These are phyloP conservation scores for Pinus tabuliformis DNA, from an alignment of 75 land plant species.

Conservation along the genomic window DNA sequence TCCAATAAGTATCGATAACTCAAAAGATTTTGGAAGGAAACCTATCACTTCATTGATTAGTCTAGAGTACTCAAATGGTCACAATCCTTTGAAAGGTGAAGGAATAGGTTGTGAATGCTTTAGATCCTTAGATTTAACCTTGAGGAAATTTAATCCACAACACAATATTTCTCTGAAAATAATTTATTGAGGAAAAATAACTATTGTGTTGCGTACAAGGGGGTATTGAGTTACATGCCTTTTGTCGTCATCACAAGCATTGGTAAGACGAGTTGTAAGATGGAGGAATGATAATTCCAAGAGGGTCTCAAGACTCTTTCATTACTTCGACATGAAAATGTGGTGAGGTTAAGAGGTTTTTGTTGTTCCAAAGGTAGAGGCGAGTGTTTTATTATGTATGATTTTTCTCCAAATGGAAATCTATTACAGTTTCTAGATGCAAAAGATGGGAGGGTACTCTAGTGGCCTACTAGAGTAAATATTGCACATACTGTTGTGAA, in stretches of 20 bases:
- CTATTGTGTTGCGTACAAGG: conserved; percentile 68
- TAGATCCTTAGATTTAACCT: conserved; percentile 58
- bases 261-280: conserved; percentile 56
- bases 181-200: conserved; percentile 67
- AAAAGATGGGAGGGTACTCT: conserved; percentile 48
- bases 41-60: conserved; percentile 43
- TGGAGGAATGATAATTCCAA: conserved; percentile 65
- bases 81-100: conserved; percentile 42
- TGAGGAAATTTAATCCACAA: conserved; percentile 82
- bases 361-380: conserved; percentile 77
- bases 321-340: conserved; percentile 62
- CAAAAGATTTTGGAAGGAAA: conserved; percentile 34
- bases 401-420: conserved; percentile 71
- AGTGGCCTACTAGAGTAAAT: conserved; percentile 67
- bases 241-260: conserved; percentile 59
- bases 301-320: conserved; percentile 58
- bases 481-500: conserved; percentile 70
- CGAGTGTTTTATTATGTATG: conserved; percentile 84
- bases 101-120: conserved; percentile 10
- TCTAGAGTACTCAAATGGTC: conserved; percentile 57
- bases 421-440: conserved; percentile 53
- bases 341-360: conserved; percentile 74
- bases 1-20: conserved; percentile 33
- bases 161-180: conserved; percentile 82
- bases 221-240: conserved; percentile 70